phyloP scores from a whole-genome alignment of 2,329 filamentous ascomycete species.

The Arachnomyces sp. region DNA sequence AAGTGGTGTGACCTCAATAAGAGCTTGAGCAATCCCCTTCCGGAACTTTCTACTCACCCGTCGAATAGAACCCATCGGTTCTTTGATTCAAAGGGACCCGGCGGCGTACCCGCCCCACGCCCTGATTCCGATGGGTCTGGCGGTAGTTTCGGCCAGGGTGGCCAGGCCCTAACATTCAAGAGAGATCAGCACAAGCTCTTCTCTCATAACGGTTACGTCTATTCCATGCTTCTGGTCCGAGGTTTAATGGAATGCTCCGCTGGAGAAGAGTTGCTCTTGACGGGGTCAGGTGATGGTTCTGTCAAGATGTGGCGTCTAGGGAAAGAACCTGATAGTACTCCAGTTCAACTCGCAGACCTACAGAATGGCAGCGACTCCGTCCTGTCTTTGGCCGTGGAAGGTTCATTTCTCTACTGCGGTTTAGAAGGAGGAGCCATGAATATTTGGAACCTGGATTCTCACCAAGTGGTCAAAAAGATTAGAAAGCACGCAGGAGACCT shows the following conservation, averaged over 20 bases:
- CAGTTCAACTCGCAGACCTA: conserved; percentile 62
- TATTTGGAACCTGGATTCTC: conserved; percentile 93
- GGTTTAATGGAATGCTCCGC: conserved; percentile 59
- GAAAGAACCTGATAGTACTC: conserved; percentile 51
- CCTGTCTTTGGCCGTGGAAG: conserved; percentile 76
- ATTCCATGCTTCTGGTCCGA: conserved; percentile 83
- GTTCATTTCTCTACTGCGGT: conserved; percentile 86
- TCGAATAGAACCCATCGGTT: conserved; percentile 76
- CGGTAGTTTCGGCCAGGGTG: conserved; percentile 46
- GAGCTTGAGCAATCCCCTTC: conserved; percentile 52
- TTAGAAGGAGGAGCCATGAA: conserved; percentile 82
- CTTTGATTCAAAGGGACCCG: conserved; percentile 84
- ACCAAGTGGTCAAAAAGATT: conserved; percentile 80
- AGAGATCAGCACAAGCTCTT: conserved; percentile 75
- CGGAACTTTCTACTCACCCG: conserved; percentile 62
- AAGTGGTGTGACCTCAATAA: conserved; percentile 71
- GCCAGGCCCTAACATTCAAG: conserved; percentile 70
- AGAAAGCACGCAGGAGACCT: conserved; percentile 74
- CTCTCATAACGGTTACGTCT: conserved; percentile 91
- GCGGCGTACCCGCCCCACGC: conserved; percentile 69
- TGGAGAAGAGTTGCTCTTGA: conserved; percentile 72
- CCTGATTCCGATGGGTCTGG: conserved; percentile 53
- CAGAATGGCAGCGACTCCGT: conserved; percentile 58
- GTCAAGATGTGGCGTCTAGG: conserved; percentile 87
- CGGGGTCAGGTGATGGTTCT: conserved; percentile 85